Evolutionary conservation across 345 rosid species (phyloP).

Genomic region (Chamaenerion angustifolium): DNA sequence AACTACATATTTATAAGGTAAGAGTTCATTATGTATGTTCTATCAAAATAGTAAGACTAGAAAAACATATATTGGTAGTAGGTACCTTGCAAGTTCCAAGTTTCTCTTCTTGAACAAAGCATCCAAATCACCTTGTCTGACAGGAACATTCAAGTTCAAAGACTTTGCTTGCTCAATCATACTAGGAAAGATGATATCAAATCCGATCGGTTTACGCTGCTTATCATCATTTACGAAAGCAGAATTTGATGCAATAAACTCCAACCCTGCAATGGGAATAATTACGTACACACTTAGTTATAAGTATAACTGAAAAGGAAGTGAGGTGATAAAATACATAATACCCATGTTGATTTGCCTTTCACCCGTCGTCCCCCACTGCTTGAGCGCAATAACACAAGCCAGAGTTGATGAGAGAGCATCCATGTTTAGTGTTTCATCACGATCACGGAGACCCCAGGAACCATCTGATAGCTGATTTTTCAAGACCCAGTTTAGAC

Average conservation of each 20-base stretch:
- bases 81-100: slow-evolving; percentile 45
- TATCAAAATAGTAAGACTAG: too few relatives aligned
- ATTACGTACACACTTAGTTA: neutral
- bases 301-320: neutral
- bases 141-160: slow-evolving; percentile 50
- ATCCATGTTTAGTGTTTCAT: slow-evolving; percentile 45
- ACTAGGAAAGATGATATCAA: slow-evolving; percentile 66
- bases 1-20: slow-evolving; percentile 1
- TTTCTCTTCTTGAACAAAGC: slow-evolving; percentile 37
- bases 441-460: slow-evolving; percentile 47
- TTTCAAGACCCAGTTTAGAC: slow-evolving; percentile 60
- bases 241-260: slow-evolving; percentile 48
- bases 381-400: slow-evolving; percentile 58
- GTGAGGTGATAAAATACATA: neutral
- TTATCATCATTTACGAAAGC: slow-evolving; percentile 41
- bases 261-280: slow-evolving; percentile 38
- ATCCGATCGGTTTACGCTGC: slow-evolving; percentile 50
- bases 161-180: slow-evolving; percentile 63
- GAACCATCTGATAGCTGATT: slow-evolving; percentile 73
- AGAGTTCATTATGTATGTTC: too few relatives aligned
- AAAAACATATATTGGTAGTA: too few relatives aligned
- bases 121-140: slow-evolving; percentile 30
- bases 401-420: slow-evolving; percentile 59
- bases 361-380: slow-evolving; percentile 65
- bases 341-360: slow-evolving; percentile 48